Percentiles rank a stretch among this genome's conserved stretches.
Evolutionary conservation across 495 filamentous ascomycete species (phyloP).

Genomic region (Chaetomium cochliodes): DNA sequence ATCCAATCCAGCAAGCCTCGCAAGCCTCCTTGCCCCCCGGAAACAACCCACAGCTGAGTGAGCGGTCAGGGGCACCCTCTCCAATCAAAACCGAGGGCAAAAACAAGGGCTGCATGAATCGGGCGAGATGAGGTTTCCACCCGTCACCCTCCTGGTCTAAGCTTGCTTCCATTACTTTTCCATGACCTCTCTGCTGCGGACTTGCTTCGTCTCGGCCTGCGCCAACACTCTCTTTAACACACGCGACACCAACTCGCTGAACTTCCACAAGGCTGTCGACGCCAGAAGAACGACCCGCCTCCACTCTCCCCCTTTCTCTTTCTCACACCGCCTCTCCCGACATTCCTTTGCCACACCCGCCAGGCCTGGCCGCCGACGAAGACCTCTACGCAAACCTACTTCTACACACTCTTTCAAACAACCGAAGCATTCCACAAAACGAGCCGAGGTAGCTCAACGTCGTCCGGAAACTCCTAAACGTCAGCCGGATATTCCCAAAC

Average conservation of each 20-base stretch:
- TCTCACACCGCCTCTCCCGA: constrained; percentile 29
- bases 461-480: neutral
- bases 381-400: constrained; percentile 30
- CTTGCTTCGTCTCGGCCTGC: constrained; percentile 38
- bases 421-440: constrained; percentile 12
- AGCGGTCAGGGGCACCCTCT: constrained; percentile 28
- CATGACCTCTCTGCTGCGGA: constrained; percentile 41
- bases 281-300: constrained; percentile 36
- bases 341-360: constrained; percentile 23
- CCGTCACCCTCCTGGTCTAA: constrained; percentile 30
- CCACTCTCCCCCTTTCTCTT: constrained; percentile 21
- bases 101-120: constrained; percentile 30
- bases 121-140: constrained; percentile 42
- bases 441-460: constrained; percentile 18
- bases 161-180: constrained; percentile 22
- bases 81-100: constrained; percentile 33
- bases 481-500: neutral
- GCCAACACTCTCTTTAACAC: constrained; percentile 39
- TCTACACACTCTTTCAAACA: constrained; percentile 25
- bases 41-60: constrained; percentile 20
- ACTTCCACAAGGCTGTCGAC: constrained; percentile 39
- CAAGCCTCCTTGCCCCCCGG: constrained; percentile 12
- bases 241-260: constrained; percentile 35
- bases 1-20: constrained; percentile 6
- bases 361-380: constrained; percentile 33